Base-by-base conservation (phyloP, 2,329 filamentous ascomycete genomes). In the Penicillium sp. region DNA sequence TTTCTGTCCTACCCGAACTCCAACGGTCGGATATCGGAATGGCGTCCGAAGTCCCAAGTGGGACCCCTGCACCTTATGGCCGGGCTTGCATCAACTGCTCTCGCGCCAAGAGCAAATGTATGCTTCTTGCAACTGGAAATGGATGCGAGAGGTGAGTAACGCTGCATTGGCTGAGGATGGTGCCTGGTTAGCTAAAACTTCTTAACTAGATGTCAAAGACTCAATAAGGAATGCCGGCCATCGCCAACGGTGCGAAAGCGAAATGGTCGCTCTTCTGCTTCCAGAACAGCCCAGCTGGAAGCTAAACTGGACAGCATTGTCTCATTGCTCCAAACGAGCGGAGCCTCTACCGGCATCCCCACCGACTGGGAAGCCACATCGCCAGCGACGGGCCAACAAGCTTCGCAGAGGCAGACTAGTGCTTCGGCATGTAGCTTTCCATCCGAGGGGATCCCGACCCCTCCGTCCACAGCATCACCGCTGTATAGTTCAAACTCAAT, bases 101-200 rank as follows among this genome's bases (percentile, higher is more conserved):
- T 49, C 76, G 75, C 49, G 78, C 79, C 37, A 81, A 81, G 57
- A 79, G 79, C 69, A 80, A 79, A 69, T 81, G 79, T 62, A 74
- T 79, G 31, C 69, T 77, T 43, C 69, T 72, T 20, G 59, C 66
- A 3, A 65, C 58, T 12, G 73, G 70, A 15, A 56, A 45, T 45
- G 61, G 64, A 8, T 72, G 70, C 50, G 68, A 73, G 53, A 71
- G 70, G 70, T 73, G 43, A 57, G 61, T 61, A 20, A 41, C 8
- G 17, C 35, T n/a, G 15, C 17, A 12, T 10, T 54, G 53, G 5
- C 4, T 47, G 17, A 31, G 4, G 34, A 31, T 25, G 4, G 28
- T 20, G 4, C 38, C 4, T 28, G 52, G 2, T 47, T 7, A 20
- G 41, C 59, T 64, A 34, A 67, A 25, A 25, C 8, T 10, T 31